These are phyloP conservation scores for Coemansia sp. DNA, from an alignment of 192 early-diverging fungal species.

Conservation along the genomic window DNA sequence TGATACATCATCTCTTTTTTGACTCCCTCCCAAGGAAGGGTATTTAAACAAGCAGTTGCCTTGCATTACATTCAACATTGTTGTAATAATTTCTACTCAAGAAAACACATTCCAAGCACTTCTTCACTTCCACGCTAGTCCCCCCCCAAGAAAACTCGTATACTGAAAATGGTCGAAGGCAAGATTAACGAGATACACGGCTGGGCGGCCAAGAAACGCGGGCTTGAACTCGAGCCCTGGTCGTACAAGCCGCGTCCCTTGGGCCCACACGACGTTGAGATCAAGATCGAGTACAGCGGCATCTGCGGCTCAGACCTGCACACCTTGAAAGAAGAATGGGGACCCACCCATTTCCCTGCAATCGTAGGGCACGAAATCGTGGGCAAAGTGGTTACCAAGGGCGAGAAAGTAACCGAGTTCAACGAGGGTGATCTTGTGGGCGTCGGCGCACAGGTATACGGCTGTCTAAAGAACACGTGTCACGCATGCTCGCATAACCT, in stretches of 20 bases:
- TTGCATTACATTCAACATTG: too few species aligned
- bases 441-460: slow-evolving; percentile 62
- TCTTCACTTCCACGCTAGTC: too few species aligned
- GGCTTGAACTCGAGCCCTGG: slow-evolving; percentile 38
- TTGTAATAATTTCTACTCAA: neutral
- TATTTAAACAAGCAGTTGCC: too few species aligned
- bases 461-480: slow-evolving; percentile 55
- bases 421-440: slow-evolving; percentile 65
- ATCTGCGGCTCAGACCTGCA: slow-evolving; percentile 81
- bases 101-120: neutral
- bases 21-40: too few species aligned
- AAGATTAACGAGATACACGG: slow-evolving; percentile 42
- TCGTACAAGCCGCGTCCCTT: slow-evolving; percentile 59
- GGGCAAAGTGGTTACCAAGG: slow-evolving; percentile 59
- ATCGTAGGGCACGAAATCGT: slow-evolving; percentile 72
- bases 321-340: slow-evolving; percentile 61
- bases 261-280: slow-evolving; percentile 62
- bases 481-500: slow-evolving; percentile 45
- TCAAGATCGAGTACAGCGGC: slow-evolving; percentile 72
- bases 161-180: slow-evolving; percentile 16
- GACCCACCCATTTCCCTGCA: slow-evolving; percentile 34
- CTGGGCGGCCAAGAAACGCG: slow-evolving; percentile 43
- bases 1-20: too few species aligned
- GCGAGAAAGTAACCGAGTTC: slow-evolving; percentile 53
- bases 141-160: too few species aligned